Percentiles rank a stretch among this genome's conserved stretches.
Evolutionary conservation across 257 asterid species (phyloP).

Genomic region (Ilex asprella): DNA sequence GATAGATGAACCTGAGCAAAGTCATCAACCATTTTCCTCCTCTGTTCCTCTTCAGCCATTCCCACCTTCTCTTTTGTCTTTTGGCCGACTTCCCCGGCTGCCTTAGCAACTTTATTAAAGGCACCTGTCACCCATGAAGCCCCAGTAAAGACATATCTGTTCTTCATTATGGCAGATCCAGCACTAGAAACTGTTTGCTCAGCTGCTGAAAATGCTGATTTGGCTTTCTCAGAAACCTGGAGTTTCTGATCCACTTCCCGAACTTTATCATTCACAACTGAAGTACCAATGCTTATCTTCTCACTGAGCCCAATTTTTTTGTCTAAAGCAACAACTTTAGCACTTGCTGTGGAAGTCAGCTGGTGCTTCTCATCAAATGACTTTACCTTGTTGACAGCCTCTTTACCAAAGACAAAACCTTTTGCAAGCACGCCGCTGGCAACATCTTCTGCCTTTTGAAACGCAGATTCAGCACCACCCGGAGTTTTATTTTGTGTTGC

Average conservation of each 20-base stretch:
- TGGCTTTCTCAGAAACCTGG: conserved; percentile 86
- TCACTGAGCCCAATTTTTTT: conserved; percentile 71
- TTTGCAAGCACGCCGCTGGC: conserved; percentile 86
- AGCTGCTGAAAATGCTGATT: conserved; percentile 70
- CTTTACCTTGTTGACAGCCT: conserved; percentile 71
- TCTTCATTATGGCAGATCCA: conserved; percentile 85
- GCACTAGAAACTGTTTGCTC: conserved; percentile 81
- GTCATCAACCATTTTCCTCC: conserved; percentile 80
- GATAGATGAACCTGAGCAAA: conserved; percentile 73
- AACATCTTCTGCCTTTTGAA: conserved; percentile 90
- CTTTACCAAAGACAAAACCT: conserved; percentile 83
- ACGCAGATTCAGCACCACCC: conserved; percentile 51
- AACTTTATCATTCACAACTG: conserved; percentile 75
- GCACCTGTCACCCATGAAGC: conserved; percentile 89
- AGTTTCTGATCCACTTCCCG: conserved; percentile 82
- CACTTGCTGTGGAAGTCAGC: conserved; percentile 74
- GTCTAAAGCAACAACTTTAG: conserved; percentile 67
- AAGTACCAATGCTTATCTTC: conserved; percentile 66
- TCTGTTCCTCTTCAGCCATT: conserved; percentile 68
- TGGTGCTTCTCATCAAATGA: conserved; percentile 79
- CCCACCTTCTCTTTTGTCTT: conserved; percentile 78
- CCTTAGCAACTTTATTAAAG: conserved; percentile 64
- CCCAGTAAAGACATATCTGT: conserved; percentile 72
- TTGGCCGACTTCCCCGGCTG: conserved; percentile 89
- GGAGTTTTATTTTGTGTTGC: conserved; percentile 30